A percentile compares a stretch with the other conserved stretches of the same genome.
These are phyloP conservation scores for Austroboletus eburneus DNA, from an alignment of 768 basidiomycete species.

Conservation along the genomic window DNA sequence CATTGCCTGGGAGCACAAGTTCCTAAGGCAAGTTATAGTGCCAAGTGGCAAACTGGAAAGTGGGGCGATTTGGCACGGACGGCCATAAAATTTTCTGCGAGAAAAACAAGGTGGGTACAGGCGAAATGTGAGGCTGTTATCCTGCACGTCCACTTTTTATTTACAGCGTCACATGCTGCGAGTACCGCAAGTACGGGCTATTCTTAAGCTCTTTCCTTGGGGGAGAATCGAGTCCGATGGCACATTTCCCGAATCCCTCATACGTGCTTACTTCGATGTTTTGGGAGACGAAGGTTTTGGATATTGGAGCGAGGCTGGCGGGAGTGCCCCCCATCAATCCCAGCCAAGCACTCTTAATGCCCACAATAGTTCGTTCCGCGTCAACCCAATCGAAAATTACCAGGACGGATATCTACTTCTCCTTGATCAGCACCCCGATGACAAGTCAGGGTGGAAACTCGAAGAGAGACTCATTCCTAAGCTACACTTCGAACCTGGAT, in stretches of 20 bases:
- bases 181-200: slow-evolving; percentile 29
- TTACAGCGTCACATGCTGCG: slow-evolving; percentile 36
- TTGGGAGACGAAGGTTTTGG: slow-evolving; percentile 38
- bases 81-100: slow-evolving; percentile 33
- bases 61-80: slow-evolving; percentile 23
- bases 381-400: slow-evolving; percentile 21
- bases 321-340: slow-evolving; percentile 28
- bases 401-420: slow-evolving; percentile 33
- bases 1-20: not conserved
- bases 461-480: slow-evolving; percentile 33
- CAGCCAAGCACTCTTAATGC: slow-evolving; percentile 15
- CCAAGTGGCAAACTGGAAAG: slow-evolving; percentile 35
- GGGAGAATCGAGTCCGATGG: slow-evolving; percentile 40
- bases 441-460: slow-evolving; percentile 36
- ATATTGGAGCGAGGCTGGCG: slow-evolving; percentile 39
- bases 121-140: not conserved
- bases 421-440: slow-evolving; percentile 27
- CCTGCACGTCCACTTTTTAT: not conserved
- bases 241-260: slow-evolving; percentile 33
- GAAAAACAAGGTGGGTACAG: slow-evolving; percentile 30
- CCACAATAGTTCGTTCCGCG: slow-evolving; percentile 1
- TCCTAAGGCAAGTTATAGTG: slow-evolving; percentile 24
- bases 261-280: slow-evolving; percentile 35
- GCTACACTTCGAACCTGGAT: slow-evolving; percentile 25
- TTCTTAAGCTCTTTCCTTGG: slow-evolving; percentile 40